Conservation (phyloP, 768 basidiomycete species). For the Mycena albidolilacea region DNA sequence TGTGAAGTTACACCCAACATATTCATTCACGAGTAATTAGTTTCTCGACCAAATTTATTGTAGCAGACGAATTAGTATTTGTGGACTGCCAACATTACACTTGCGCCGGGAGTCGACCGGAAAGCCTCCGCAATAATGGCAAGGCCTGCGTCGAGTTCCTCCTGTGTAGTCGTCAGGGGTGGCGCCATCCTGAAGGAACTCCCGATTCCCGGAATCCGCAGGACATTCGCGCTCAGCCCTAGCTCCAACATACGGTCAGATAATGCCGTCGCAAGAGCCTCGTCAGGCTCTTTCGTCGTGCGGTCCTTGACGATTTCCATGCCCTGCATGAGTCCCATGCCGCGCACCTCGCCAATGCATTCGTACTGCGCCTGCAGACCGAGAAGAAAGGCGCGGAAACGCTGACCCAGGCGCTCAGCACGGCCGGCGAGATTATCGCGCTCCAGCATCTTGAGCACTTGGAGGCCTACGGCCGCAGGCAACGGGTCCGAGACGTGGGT, state of each 20-base stretch:
- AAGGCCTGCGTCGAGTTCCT: conserved; percentile 39
- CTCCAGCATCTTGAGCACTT: conserved; percentile 40
- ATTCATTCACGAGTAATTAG: neutral
- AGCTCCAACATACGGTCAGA: conserved; percentile 41
- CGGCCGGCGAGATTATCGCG: conserved; percentile 40
- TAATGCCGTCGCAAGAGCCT: conserved; percentile 35
- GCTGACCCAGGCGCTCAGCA: conserved; percentile 37
- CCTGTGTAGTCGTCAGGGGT: conserved; percentile 38
- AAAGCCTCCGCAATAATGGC: conserved; percentile 41
- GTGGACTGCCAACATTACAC: conserved; percentile 30
- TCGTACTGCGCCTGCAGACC: conserved; percentile 40
- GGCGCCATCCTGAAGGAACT: conserved; percentile 44
- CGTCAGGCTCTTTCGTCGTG: conserved; percentile 40
- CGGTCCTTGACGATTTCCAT: conserved; percentile 41
- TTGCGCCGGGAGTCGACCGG: conserved; percentile 34
- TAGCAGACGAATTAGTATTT: neutral
- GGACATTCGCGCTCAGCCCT: conserved; percentile 42
- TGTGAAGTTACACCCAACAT: neutral
- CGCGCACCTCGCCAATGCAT: conserved; percentile 43
- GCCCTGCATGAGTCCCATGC: conserved; percentile 41
- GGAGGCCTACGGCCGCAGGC: conserved; percentile 40
- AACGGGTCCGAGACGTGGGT: conserved; percentile 42
- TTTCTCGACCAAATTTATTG: neutral
- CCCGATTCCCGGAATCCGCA: conserved; percentile 40
- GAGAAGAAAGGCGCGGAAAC: conserved; percentile 38